These are phyloP conservation scores for Rhizopogon vesiculosus DNA, from an alignment of 768 basidiomycete genomes.

Conservation along the genomic window DNA sequence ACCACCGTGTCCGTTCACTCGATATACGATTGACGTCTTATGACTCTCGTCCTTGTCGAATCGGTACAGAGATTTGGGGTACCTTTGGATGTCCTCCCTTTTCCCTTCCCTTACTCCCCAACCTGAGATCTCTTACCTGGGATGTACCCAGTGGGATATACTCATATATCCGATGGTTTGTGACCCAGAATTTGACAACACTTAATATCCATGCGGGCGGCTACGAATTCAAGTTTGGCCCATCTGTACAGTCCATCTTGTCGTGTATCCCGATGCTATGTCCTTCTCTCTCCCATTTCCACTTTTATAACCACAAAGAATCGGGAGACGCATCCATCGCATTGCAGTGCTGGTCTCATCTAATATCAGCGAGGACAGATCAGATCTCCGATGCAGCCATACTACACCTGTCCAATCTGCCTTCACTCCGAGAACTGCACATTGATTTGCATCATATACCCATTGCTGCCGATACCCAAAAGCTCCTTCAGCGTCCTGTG, in stretches of 20 bases:
- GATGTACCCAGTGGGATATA: too few species aligned
- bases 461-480: background rate
- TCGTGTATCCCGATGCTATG: background rate
- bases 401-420: background rate
- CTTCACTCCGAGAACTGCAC: background rate
- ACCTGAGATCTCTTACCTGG: background rate
- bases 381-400: background rate
- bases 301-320: background rate
- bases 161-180: background rate
- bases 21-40: background rate
- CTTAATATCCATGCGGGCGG: background rate
- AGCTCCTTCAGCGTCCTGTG: background rate
- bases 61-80: background rate
- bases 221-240: background rate
- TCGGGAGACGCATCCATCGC: background rate
- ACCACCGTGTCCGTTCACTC: conserved; percentile 4
- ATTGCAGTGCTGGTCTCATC: background rate
- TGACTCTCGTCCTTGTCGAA: too few species aligned
- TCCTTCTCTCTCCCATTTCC: background rate
- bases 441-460: background rate
- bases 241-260: background rate
- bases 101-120: background rate
- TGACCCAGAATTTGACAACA: background rate
- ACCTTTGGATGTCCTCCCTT: background rate
- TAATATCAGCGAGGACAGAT: background rate